Conservation (phyloP, 2,329 filamentous ascomycete genomes). For the Microdochium paspali region DNA sequence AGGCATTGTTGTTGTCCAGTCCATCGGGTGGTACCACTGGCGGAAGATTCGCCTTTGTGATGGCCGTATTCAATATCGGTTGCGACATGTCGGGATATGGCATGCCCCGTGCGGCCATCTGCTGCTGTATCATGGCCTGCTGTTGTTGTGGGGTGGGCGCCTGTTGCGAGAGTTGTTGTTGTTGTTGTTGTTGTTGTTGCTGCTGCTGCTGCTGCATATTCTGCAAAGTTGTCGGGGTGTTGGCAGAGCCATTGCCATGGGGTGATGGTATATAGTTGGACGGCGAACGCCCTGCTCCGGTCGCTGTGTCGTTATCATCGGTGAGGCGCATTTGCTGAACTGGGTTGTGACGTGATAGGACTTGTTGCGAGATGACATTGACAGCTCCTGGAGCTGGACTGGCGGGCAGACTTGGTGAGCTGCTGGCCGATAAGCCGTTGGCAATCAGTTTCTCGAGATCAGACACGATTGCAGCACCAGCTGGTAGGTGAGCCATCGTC, state of each 20-base stretch:
- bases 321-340: conserved; percentile 19
- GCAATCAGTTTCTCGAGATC: conserved; percentile 43
- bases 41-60: conserved; percentile 18
- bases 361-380: conserved; percentile 12
- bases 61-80: conserved; percentile 12
- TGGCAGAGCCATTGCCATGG: conserved; percentile 2
- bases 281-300: conserved; percentile 17
- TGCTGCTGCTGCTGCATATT: conserved; percentile 1
- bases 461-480: conserved; percentile 36
- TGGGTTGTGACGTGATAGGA: conserved; percentile 14
- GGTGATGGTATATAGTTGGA: conserved; percentile 15
- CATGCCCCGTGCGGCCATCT: conserved; percentile 10
- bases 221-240: conserved; percentile 4
- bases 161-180: conserved; percentile 1
- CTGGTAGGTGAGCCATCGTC: conserved; percentile 40
- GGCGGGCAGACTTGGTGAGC: conserved; percentile 18
- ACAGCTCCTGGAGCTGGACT: conserved; percentile 13
- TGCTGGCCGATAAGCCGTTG: conserved; percentile 27
- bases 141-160: conserved; percentile 2
- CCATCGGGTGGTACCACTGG: conserved; percentile 23
- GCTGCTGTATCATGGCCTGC: conserved; percentile 7
- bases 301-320: conserved; percentile 18
- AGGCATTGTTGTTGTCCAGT: conserved; percentile 38
- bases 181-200: not conserved
- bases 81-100: conserved; percentile 11